phyloP scores from a whole-genome alignment of 768 basidiomycete species.

The Ephemerocybe angulata region DNA sequence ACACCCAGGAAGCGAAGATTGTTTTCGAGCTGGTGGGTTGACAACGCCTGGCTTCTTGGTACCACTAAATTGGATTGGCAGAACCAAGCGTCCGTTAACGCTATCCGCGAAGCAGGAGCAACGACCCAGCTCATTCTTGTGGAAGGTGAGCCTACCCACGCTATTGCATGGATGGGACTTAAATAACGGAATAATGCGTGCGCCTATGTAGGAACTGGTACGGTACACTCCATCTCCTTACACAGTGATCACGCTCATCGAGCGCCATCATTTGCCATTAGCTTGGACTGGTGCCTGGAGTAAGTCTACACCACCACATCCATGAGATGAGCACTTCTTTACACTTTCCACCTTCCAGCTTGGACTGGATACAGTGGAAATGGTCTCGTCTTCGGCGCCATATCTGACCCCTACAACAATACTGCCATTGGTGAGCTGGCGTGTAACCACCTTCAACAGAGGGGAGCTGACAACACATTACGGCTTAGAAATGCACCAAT shows the following conservation, averaged over 20 bases:
- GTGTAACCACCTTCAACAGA: neutral
- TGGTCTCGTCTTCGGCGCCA: conserved; percentile 43
- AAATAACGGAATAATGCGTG: too few relatives aligned
- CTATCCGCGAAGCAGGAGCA: conserved; percentile 59
- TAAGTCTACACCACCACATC: neutral
- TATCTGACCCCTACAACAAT: conserved; percentile 61
- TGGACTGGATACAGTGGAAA: conserved; percentile 55
- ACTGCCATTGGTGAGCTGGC: conserved; percentile 45
- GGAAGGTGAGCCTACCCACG: conserved; percentile 33
- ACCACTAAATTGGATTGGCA: conserved; percentile 13
- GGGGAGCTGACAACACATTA: neutral
- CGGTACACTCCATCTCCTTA: conserved; percentile 1
- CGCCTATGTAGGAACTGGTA: conserved; percentile 2
- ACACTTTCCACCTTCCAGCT: conserved; percentile 26
- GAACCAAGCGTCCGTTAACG: conserved; percentile 66
- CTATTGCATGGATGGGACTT: too few relatives aligned
- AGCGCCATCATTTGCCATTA: too few relatives aligned
- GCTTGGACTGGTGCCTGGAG: conserved; percentile 60
- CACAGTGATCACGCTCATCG: too few relatives aligned
- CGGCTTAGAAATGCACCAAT: conserved; percentile 60
- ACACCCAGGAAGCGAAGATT: conserved; percentile 48
- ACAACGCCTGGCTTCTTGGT: neutral
- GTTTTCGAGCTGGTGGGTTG: conserved; percentile 41
- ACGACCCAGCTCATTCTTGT: conserved; percentile 51
- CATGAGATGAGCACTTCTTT: too few relatives aligned